Percentiles rank a stretch among this genome's conserved stretches.
These are phyloP conservation scores for Cyclospora cayetanensis DNA, from an alignment of 169 alveolate species.

Conservation along the genomic window DNA sequence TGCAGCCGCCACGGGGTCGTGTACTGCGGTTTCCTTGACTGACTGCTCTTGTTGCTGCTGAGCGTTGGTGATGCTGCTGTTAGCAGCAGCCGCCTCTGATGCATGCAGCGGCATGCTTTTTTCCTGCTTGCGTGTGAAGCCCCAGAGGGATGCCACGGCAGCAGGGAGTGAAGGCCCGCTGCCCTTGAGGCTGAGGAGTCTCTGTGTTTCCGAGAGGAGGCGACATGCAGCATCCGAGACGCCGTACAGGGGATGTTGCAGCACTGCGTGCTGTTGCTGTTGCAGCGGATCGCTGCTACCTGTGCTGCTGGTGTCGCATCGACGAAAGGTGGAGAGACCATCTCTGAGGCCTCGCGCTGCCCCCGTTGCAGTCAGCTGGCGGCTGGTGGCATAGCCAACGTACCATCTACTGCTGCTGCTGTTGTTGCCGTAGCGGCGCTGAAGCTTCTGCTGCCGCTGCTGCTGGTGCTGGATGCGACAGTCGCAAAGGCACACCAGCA, in stretches of 20 bases:
- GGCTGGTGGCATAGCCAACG: background rate
- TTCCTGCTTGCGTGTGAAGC: background rate
- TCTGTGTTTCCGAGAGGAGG: background rate
- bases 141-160: background rate
- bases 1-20: background rate
- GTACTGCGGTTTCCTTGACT: background rate
- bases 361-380: background rate
- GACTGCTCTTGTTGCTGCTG: background rate
- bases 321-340: background rate
- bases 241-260: background rate
- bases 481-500: slow-evolving; percentile 12
- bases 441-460: background rate
- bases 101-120: background rate
- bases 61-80: background rate
- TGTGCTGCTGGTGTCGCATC: background rate
- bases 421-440: slow-evolving; percentile 1
- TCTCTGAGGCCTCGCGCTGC: background rate
- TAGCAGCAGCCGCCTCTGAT: background rate
- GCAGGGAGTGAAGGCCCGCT: background rate
- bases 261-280: background rate
- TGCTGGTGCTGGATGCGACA: slow-evolving; percentile 32
- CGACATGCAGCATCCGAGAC: slow-evolving; percentile 7
- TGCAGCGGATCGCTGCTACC: background rate
- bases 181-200: background rate
- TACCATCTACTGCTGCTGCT: slow-evolving; percentile 3